These are phyloP conservation scores for Aspergillus hancockii DNA, from an alignment of 495 filamentous ascomycete genomes.

Conservation along the genomic window DNA sequence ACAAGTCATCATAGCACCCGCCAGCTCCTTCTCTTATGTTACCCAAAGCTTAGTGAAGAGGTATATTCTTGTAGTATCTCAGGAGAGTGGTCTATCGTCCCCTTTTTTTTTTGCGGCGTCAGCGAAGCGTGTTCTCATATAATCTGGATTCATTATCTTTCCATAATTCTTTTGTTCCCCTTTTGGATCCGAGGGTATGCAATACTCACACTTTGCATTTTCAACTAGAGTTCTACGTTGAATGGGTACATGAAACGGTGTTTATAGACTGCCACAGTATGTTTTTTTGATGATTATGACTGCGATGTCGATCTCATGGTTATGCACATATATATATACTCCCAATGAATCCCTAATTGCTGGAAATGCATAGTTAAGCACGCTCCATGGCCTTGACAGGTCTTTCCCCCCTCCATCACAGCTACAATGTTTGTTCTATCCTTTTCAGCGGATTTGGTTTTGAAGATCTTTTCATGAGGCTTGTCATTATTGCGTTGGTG, in stretches of 20 bases:
- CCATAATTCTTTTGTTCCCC: not conserved
- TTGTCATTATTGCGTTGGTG: constrained; percentile 21
- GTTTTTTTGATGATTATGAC: not conserved
- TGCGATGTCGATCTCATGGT: not conserved
- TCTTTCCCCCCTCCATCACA: not conserved
- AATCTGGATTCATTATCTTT: not conserved
- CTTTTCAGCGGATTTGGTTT: not conserved
- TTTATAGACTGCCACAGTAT: not conserved
- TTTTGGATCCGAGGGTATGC: not conserved
- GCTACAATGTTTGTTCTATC: not conserved
- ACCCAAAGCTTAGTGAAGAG: constrained; percentile 3
- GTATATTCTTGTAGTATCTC: constrained; percentile 3
- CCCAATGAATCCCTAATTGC: not conserved
- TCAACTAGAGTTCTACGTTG: not conserved
- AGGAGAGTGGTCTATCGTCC: not conserved
- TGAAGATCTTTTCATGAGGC: not conserved
- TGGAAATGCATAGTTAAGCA: not conserved
- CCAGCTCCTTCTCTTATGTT: constrained; percentile 12
- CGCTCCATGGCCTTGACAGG: not conserved
- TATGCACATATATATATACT: not conserved
- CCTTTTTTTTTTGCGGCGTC: not conserved
- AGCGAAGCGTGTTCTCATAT: not conserved
- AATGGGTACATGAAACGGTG: not conserved
- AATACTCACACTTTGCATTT: not conserved
- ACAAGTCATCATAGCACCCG: not conserved